Base-by-base conservation (phyloP, 305 asterid species). In the Lippia alba region DNA sequence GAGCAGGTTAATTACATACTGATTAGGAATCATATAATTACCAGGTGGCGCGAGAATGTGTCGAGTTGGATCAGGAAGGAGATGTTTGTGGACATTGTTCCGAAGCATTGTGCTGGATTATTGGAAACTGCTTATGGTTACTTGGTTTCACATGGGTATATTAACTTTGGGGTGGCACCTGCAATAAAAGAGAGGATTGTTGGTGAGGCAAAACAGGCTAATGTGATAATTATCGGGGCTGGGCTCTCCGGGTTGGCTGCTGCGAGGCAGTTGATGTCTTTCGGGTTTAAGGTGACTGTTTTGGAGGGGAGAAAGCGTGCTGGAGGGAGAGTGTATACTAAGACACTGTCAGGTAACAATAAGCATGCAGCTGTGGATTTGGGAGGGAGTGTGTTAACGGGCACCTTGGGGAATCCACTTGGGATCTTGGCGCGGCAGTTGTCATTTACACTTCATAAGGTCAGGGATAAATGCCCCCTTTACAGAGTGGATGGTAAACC, bases 241-340 rank as follows among this genome's bases (percentile, higher is more conserved):
- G 98, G 99, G 64, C 86, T 94, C 0, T 89, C 99, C 0, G 98
- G 99, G 33, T 79, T 94, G 83, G 97, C 95, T 73, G 98, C 98
- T 33, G 98, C 98, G 3, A 85, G 97, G 82, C 97, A 94, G 92
- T 82, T 94, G 90, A 82, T 94, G 94, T 63, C 89, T 19, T 85
- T 90, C 60, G 98, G 99, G 73, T 94, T 88, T 77, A 94, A 86
- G 83, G 98, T 94, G 51, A 84, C 83, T 3, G 85, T 94, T 71
- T 74, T 94, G 79, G 99, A 94, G 82, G 99, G 97, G 57, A 83
- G 97, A 80, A 88, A 86, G 67, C 96, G 99, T 49, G 87, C 98
- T 0, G 97, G 99, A 63, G 99, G 97, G 76, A 85, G 99, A 78
- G 99, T 94, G 40, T 88, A 87, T 73, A 88, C 97, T 0, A 91